Evolutionary conservation across 768 basidiomycete genomes (phyloP), one percentile per base, ranked within the genome.

Genomic region (Mycena sanguinolenta): DNA sequence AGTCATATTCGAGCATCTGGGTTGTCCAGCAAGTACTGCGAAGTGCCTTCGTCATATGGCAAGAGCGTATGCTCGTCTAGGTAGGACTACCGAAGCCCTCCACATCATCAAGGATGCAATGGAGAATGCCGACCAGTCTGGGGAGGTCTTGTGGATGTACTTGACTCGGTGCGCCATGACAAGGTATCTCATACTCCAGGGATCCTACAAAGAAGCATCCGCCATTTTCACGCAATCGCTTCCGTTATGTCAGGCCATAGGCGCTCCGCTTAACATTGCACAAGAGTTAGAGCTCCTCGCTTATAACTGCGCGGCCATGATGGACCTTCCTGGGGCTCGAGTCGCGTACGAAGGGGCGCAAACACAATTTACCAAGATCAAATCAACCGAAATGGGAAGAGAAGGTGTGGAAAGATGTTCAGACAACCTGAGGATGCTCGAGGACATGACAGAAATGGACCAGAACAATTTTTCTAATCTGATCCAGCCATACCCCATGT

Each of bases 261-360:
- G 64, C 17, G 3, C 3, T 16, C 44, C 64, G 2, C n/a, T 34
- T 34, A 23, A 12, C 12, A 72, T 68, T 46, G 73, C 57, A 8
- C 70, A 74, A 28, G 38, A 8, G 55, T 55, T 68, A 53, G 66
- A 72, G 49, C 44, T 36, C 5, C 65, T 73, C 21, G 72, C 38
- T 14, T 71, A 73, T 39, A 27, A 42, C 44, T 61, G 39, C n/a
- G 49, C 63, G 4, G 58, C 59, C 30, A 63, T 39, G 21, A 50
- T 72, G 52, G 63, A 71, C 19, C 49, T 67, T 44, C 10, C 36
- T 19, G 65, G 30, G 28, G 72, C 72, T 0, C 60, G 65, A 5
- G 32, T 23, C 27, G 58, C 64, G 2, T 72, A 72, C 52, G 19
- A 67, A 28, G 60, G 58, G 27, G 72, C 72, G 2, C 66, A 28